Percentiles rank a stretch among this genome's conserved stretches.
Evolutionary conservation across 345 rosid species (phyloP).

Genomic region (Viola odorata): DNA sequence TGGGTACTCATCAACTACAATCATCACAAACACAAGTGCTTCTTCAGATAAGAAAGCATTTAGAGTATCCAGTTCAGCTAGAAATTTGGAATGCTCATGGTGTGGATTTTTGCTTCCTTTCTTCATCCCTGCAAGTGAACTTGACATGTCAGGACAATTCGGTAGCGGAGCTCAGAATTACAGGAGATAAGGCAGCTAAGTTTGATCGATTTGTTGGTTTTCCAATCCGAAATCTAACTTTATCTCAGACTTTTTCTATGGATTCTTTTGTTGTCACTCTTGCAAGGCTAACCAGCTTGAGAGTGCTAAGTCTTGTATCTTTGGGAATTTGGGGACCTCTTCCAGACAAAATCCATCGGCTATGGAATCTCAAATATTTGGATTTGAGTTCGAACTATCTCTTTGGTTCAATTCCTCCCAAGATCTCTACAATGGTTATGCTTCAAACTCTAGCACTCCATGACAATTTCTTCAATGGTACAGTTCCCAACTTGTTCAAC

Average conservation of each 20-base stretch:
- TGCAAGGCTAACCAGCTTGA: slow-evolving; percentile 47
- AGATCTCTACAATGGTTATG: slow-evolving; percentile 54
- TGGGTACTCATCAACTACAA: slow-evolving; percentile 53
- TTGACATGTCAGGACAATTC: slow-evolving; percentile 53
- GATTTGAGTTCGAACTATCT: slow-evolving; percentile 65
- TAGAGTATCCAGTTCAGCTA: slow-evolving; percentile 62
- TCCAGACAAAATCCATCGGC: slow-evolving; percentile 62
- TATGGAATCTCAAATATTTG: slow-evolving; percentile 54
- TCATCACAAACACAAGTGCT: slow-evolving; percentile 72
- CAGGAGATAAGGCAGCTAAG: slow-evolving; percentile 43
- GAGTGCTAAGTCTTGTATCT: slow-evolving; percentile 53
- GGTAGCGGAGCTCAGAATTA: slow-evolving; percentile 45
- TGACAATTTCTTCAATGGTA: slow-evolving; percentile 57
- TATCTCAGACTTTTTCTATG: slow-evolving; percentile 54
- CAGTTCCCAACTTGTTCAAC: slow-evolving; percentile 51
- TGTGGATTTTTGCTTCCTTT: slow-evolving; percentile 46
- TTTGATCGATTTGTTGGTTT: slow-evolving; percentile 36
- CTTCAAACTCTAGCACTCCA: slow-evolving; percentile 49
- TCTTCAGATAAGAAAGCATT: slow-evolving; percentile 64
- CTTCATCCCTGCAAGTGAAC: slow-evolving; percentile 41
- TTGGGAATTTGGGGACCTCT: slow-evolving; percentile 77
- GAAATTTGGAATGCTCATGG: slow-evolving; percentile 54
- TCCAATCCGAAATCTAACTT: slow-evolving; percentile 37
- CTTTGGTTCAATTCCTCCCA: slow-evolving; percentile 60
- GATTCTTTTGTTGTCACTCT: slow-evolving; percentile 67